A percentile compares a stretch with the other conserved stretches of the same genome.
These are phyloP conservation scores for Fusarium xyrophilum DNA, from an alignment of 2,329 filamentous ascomycete species.

Conservation along the genomic window DNA sequence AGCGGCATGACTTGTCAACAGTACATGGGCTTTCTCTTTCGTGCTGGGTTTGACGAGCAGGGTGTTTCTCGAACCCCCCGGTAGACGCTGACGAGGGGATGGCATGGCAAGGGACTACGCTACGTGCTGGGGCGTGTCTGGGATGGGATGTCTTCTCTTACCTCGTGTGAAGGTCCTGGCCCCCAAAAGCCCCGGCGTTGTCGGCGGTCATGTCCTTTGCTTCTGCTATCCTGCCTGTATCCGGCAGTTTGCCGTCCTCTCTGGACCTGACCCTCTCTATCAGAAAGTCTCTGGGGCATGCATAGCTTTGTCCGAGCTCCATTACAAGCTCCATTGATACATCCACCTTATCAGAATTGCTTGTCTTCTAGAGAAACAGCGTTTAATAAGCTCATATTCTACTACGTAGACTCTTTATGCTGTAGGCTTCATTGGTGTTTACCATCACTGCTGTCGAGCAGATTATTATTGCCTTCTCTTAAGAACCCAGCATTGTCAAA, in stretches of 20 bases:
- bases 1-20: constrained; percentile 40
- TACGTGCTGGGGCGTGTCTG: constrained; percentile 40
- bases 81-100: constrained; percentile 45
- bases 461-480: constrained; percentile 34
- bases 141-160: constrained; percentile 38
- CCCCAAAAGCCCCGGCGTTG: constrained; percentile 25
- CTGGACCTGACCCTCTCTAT: constrained; percentile 34
- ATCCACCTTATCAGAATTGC: constrained; percentile 37
- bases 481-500: constrained; percentile 32
- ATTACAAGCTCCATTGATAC: constrained; percentile 32
- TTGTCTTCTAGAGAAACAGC: constrained; percentile 29
- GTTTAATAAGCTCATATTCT: constrained; percentile 33
- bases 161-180: constrained; percentile 37
- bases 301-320: constrained; percentile 39
- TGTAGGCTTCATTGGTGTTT: constrained; percentile 1
- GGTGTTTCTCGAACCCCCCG: constrained; percentile 43
- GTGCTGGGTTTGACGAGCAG: constrained; percentile 33
- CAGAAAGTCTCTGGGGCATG: constrained; percentile 37
- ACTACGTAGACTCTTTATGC: constrained; percentile 20
- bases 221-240: constrained; percentile 35
- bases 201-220: constrained; percentile 33
- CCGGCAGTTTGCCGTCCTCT: constrained; percentile 40
- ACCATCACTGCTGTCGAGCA: constrained; percentile 10
- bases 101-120: constrained; percentile 35
- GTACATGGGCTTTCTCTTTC: constrained; percentile 39